Percentiles rank a stretch among this genome's conserved stretches.
These are phyloP conservation scores for Fusarium sp. DNA, from an alignment of 2,329 filamentous ascomycete genomes.

Conservation along the genomic window DNA sequence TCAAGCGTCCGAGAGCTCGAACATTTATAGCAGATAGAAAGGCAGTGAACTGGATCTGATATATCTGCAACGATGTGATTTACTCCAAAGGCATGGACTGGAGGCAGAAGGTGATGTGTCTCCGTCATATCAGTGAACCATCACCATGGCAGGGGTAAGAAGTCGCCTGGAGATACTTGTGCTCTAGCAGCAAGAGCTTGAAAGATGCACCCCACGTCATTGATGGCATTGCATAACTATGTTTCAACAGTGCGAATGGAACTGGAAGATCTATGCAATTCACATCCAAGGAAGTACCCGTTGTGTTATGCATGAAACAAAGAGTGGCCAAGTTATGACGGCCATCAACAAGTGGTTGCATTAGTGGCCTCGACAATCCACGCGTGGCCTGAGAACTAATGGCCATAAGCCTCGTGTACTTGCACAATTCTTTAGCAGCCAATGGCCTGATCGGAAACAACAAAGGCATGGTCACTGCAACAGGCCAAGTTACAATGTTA, in stretches of 20 bases:
- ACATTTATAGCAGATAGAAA: not conserved
- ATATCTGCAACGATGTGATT: not conserved
- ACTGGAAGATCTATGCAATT: not conserved
- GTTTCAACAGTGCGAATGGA: not conserved
- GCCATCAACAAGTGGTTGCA: conserved; percentile 37
- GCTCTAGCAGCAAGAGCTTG: not conserved
- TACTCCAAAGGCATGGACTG: not conserved
- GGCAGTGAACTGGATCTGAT: not conserved
- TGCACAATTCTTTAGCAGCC: not conserved
- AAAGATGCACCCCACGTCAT: not conserved
- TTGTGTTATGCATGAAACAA: conserved; percentile 2
- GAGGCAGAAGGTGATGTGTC: not conserved
- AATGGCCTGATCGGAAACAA: conserved; percentile 13
- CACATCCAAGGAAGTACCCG: not conserved
- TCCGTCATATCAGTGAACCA: not conserved
- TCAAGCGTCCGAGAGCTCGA: not conserved
- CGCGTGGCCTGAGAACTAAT: conserved; percentile 17
- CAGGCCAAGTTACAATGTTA: conserved; percentile 2
- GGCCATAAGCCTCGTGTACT: conserved; percentile 8
- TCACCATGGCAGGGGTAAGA: not conserved
- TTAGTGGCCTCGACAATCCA: conserved; percentile 25
- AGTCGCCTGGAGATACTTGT: not conserved
- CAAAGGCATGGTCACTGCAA: conserved; percentile 5
- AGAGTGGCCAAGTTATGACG: conserved; percentile 11
- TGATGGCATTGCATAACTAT: not conserved